These are phyloP conservation scores for Medicago lupulina DNA, from an alignment of 306 rosid species.

Conservation along the genomic window DNA sequence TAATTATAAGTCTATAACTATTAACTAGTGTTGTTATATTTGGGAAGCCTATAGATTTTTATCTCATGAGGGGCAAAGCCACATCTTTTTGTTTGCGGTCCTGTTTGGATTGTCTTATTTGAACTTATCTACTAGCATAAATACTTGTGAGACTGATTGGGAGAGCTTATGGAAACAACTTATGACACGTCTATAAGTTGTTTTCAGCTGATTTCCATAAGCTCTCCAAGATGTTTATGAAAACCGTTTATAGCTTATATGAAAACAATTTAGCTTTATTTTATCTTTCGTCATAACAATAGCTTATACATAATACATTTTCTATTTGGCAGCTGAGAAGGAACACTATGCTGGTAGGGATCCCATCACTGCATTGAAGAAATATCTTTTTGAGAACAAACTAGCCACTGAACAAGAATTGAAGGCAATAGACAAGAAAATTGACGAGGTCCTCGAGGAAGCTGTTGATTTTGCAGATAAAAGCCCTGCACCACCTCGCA, in stretches of 20 bases:
- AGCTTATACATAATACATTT: not conserved
- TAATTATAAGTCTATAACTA: not conserved
- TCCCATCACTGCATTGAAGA: constrained; percentile 84
- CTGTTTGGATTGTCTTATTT: not conserved
- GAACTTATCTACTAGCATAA: not conserved
- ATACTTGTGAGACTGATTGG: not conserved
- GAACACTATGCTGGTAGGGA: constrained; percentile 90
- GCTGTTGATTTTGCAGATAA: constrained; percentile 90
- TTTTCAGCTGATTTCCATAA: not conserved
- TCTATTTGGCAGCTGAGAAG: constrained; percentile 83
- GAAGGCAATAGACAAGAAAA: constrained; percentile 81
- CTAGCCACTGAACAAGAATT: constrained; percentile 78
- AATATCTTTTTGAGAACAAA: constrained; percentile 72
- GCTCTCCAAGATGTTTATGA: no score
- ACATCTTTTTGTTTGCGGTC: not conserved
- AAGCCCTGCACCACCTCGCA: constrained; percentile 82
- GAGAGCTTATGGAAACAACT: not conserved
- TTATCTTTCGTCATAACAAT: no score
- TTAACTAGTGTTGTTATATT: not conserved
- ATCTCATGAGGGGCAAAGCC: not conserved
- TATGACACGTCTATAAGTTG: not conserved
- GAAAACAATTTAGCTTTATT: no score
- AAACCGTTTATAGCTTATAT: not conserved
- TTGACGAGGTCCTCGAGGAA: constrained; percentile 77
- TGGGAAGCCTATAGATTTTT: not conserved